phyloP scores from a whole-genome alignment of 371 early-diverging fungal genomes.

The Actinomucor elegans region DNA sequence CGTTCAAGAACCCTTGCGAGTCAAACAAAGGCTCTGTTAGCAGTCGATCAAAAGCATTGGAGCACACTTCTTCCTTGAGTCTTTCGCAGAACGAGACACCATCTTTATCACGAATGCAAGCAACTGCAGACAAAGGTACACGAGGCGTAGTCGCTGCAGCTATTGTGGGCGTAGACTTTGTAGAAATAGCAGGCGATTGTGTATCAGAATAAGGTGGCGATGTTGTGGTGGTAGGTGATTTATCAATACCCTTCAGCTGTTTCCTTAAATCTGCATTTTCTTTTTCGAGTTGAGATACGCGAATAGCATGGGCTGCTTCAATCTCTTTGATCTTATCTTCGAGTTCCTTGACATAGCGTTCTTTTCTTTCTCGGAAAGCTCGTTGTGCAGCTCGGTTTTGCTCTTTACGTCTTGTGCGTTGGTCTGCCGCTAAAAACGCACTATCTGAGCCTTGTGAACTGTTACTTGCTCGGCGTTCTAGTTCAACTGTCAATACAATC shows the following conservation, averaged over 20 bases:
- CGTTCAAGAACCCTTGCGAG: constrained; percentile 34
- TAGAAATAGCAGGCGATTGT: background rate
- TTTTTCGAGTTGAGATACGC: constrained; percentile 21
- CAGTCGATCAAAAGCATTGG: constrained; percentile 41
- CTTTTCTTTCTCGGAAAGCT: constrained; percentile 77
- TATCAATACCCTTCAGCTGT: background rate
- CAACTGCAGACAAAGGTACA: constrained; percentile 30
- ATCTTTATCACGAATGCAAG: constrained; percentile 47
- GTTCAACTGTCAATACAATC: too few species aligned
- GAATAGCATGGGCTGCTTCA: constrained; percentile 46
- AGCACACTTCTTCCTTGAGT: constrained; percentile 50
- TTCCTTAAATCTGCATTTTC: constrained; percentile 30
- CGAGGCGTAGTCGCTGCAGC: constrained; percentile 2
- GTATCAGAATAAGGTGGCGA: background rate
- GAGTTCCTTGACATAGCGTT: constrained; percentile 65
- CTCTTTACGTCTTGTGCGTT: constrained; percentile 64
- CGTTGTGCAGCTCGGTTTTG: constrained; percentile 80
- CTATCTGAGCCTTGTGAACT: constrained; percentile 9
- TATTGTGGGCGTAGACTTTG: background rate
- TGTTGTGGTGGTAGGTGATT: background rate
- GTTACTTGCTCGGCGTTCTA: constrained; percentile 6
- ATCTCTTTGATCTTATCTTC: constrained; percentile 65
- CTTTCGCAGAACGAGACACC: constrained; percentile 47
- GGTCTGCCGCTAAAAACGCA: constrained; percentile 19
- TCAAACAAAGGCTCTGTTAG: constrained; percentile 51